Base-by-base conservation (phyloP, 805 yeast genomes). In the Maudiozyma barnettii region DNA sequence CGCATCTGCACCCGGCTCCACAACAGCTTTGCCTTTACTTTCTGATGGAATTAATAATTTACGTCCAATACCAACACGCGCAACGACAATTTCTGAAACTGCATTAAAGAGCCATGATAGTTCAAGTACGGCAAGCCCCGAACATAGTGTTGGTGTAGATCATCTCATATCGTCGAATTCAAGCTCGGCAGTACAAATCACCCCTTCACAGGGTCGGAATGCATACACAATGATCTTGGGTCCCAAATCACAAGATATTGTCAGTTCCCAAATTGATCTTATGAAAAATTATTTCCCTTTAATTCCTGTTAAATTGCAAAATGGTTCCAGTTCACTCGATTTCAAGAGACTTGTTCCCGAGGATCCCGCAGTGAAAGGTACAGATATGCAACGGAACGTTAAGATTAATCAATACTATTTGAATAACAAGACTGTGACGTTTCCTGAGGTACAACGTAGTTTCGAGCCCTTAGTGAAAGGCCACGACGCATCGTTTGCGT, bases 401-500 rank as follows among this genome's bases (percentile, higher is more conserved):
- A 18, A 37, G 3, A 81, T 81, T 26, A 83, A 84, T 59, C 93
- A 84, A 60, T 83, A 80, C 57, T 76, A 76, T 57, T 65, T 84
- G 37, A 88, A 88, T 1, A 71, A 67, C 49, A 66, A 59, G 54
- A 42, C 65, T 63, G 33, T 47, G 12, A 71, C 79, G 16, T 79
- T 75, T 47, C 90, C 95, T 0, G 84, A 82, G 44, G 78, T 80
- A 8, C 69, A 76, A 29, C 69, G 45, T 3, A 44, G 14, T 5
- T 41, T 29, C 30, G 41, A 36, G 13, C n/a, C 9, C 7, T 30
- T 20, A 33, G 14, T 39, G 40, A 49, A 44, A 39, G 41, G n/a
- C 16, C 31, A 23, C 19, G 26, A 9, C 18, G 51, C 56, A 14
- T 61, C 65, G 29, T 52, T 57, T 47, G 59, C 64, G 1, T 45